phyloP scores from a whole-genome alignment of 257 asterid species.

The Nemophila menziesii region DNA sequence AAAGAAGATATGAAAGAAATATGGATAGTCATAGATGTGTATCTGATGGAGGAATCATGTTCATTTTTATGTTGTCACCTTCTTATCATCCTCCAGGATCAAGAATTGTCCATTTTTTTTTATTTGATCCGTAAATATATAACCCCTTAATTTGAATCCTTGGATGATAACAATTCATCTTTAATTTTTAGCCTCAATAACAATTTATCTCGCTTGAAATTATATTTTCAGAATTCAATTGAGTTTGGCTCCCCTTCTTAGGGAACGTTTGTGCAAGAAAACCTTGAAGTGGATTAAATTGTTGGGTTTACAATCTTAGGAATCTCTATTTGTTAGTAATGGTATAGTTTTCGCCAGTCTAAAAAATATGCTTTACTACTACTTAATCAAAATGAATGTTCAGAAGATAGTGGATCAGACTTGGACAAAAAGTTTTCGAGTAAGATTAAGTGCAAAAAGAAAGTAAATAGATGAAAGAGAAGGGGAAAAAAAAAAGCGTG shows the following conservation, averaged over 20 bases:
- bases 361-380: conserved; percentile 43
- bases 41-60: conserved; percentile 63
- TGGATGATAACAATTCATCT: conserved; percentile 24
- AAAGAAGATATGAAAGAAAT: conserved; percentile 54
- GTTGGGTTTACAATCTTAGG: conserved; percentile 79
- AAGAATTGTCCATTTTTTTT: conserved; percentile 48
- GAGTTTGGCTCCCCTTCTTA: conserved; percentile 34
- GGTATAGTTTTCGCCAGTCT: conserved; percentile 57
- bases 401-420: conserved; percentile 48
- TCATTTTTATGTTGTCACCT: conserved; percentile 76
- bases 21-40: conserved; percentile 68
- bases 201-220: conserved; percentile 71
- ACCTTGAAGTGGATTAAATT: conserved; percentile 35
- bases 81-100: conserved; percentile 67
- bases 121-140: conserved; percentile 51
- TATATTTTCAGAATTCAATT: conserved; percentile 43
- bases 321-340: conserved; percentile 47
- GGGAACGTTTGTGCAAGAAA: conserved; percentile 30
- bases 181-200: too few relatives aligned
- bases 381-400: conserved; percentile 26
- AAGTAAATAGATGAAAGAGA: conserved; percentile 41
- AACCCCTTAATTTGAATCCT: conserved; percentile 30
- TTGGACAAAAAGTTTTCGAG: conserved; percentile 38
- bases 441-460: conserved; percentile 41
- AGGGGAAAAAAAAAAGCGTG: too few relatives aligned